Base-by-base conservation (phyloP, 306 rosid genomes). In the Lagenaria siceraria region DNA sequence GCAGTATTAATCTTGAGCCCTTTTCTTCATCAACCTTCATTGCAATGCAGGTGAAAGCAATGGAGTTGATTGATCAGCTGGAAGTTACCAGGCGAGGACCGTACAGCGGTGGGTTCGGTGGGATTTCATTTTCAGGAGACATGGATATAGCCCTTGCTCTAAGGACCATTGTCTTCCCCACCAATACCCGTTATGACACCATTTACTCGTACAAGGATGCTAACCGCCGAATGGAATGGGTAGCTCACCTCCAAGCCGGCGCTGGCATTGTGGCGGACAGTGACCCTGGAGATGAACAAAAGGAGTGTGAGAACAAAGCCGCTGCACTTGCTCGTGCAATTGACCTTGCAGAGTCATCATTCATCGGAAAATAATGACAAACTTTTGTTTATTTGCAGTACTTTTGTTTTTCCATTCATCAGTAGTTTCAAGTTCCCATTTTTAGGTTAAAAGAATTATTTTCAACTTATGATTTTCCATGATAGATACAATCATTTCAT, bases 261-360 rank as follows among this genome's bases (percentile, higher is more conserved):
- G 99, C 99, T 0, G 99, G 99, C 75, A 90, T 92, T 52, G 99
- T 95, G 27, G 98, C 98, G 2, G 99, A 95, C 82, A 95, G 98
- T 66, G 91, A 82, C 75, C 98, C 99, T 8, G 88, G 80, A 3
- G 99, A 95, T 59, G 99, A 95, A 86, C 97, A 89, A 52, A 87
- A 87, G 80, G 99, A 95, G 83, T 95, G 99, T 31, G 97, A 95
- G 87, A 95, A 92, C 89, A 95, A 95, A 85, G 96, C 98, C 42
- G 97, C 98, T 12, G 99, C 87, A 0, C 99, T 95, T 80, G 97
- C 91, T 10, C 89, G 96, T 13, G 97, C 99, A 35, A 92, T 95
- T n/a, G 96, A 92, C 80, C 93, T 95, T 80, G 99, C 98, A 0
- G 99, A 95, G 84, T 92, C 98, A 59, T 88, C 97, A 1, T 95